phyloP scores from a whole-genome alignment of 208 protist genomes.

The Acanthamoeba triangularis region DNA sequence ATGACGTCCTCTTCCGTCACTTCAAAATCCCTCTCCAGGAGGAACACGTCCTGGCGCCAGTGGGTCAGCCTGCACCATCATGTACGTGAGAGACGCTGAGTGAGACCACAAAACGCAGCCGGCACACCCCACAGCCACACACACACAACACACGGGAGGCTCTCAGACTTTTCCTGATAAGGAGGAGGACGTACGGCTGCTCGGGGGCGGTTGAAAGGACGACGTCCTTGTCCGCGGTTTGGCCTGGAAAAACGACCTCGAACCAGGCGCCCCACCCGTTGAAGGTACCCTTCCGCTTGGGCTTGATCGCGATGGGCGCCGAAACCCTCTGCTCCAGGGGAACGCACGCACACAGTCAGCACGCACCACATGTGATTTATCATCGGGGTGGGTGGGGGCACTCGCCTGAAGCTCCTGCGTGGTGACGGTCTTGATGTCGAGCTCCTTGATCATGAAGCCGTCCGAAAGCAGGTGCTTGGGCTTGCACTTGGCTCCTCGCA shows the following conservation, averaged over 20 bases:
- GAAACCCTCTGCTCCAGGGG: background rate
- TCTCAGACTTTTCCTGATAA: background rate
- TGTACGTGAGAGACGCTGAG: background rate
- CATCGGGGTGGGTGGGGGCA: too few species aligned
- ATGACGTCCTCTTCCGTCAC: constrained; percentile 44
- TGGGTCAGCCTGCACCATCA: constrained; percentile 14
- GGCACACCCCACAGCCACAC: background rate
- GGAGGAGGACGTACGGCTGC: background rate
- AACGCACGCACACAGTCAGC: background rate
- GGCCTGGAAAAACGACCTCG: constrained; percentile 46
- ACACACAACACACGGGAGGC: background rate
- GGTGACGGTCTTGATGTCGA: constrained; percentile 39
- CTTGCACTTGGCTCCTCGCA: constrained; percentile 45
- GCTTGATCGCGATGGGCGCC: background rate
- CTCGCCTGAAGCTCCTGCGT: background rate
- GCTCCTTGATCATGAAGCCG: constrained; percentile 35
- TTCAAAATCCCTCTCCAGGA: constrained; percentile 17
- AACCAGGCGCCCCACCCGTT: constrained; percentile 40
- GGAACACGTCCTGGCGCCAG: constrained; percentile 63
- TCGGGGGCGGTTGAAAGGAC: constrained; percentile 43
- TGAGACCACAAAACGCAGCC: background rate
- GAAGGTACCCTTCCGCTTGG: constrained; percentile 30
- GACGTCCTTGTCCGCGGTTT: constrained; percentile 32
- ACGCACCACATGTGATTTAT: background rate
- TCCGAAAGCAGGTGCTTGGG: constrained; percentile 35